Base-by-base conservation (phyloP, 139 green algal genomes). In the Spirogloea muscicola region DNA sequence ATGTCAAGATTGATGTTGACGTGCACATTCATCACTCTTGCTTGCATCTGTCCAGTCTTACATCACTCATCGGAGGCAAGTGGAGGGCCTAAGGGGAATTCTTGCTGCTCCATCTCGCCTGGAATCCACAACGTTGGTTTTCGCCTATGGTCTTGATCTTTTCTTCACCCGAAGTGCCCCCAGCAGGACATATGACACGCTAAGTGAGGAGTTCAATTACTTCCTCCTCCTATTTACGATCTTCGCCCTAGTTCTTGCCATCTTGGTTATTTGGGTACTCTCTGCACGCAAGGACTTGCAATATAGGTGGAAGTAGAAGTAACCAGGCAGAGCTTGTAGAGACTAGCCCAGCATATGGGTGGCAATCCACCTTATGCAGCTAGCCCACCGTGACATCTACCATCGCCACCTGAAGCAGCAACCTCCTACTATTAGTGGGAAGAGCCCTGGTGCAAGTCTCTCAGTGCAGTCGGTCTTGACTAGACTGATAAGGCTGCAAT, bases 201-300 rank as follows among this genome's bases (percentile, higher is more conserved):
- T 98, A 18, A 83, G 88, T 7, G 90, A 96, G 52, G 92, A 97
- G 73, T 98, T 98, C 79, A 90, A 85, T 6, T 95, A 92, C 65
- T 89, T 84, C 0, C 80, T 97, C 58, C 86, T 98, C 64, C 64
- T 96, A 9, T 51, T 89, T 3, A 91, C 90, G 1, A 71, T 97
- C 29, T 25, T 87, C 7, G 84, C 36, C 3, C 73, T 97, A 59
- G 10, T 78, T 0, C 64, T 74, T 0, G 90, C 79, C 13, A 76
- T 87, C 0, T 60, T 85, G 6, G 78, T 87, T 13, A 77, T 89
- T 40, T 58, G 73, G 7, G 58, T 61, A 29, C 59, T 84, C 44
- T 74, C 79, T 3, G 63, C 83, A 27, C 70, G 83, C 10, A 59
- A 69, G 0, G 63, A 84, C 33, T 64, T 95, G 2, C 84, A 85